Base-by-base conservation (phyloP, 2,329 filamentous ascomycete species). In the Ceratocystis alfenasii region DNA sequence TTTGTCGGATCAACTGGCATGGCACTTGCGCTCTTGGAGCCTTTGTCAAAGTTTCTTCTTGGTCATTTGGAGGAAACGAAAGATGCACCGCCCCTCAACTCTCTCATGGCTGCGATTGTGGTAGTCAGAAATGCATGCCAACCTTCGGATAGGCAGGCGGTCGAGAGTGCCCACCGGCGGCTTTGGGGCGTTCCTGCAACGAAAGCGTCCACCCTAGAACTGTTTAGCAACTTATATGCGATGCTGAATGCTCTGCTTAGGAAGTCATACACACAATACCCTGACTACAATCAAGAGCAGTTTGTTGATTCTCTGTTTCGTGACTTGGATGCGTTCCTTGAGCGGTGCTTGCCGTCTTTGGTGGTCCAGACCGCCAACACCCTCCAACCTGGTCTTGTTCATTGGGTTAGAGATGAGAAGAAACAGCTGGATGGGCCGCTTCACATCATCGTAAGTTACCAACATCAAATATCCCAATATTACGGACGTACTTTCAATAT, bases 1-100 rank as follows among this genome's bases (percentile, higher is more conserved):
- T 85, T 90, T 69, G 82, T 82, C 64, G 88, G 89, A 2, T 85
- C 90, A 68, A 81, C 83, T 17, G 86, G 84, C 5, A 80, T 86
- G 50, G 82, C 85, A 4, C 78, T 88, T 62, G 81, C 83, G 28
- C 79, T 90, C 1, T 78, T 92, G 48, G 90, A 95, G 68, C 87
- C 87, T 1, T 71, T 94, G 2, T 83, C 88, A 0, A 86, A 83
- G 65, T 75, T 69, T 68, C 70, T 72, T 1, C 63, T 71, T 30
- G 67, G 69, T 25, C 68, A 72, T 41, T 64, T 69, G 20, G 36
- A 36, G 17, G 50, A 65, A 28, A 41, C 45, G 17, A n/a, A 60
- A 30, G 30, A 15, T 36, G n/a, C 67, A 2, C 67, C 70, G 3
- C 60, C 67, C 2, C 33, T 71, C 3, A 76, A 72, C 22, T 69